Percentiles rank a stretch among this genome's conserved stretches.
Evolutionary conservation across 192 early-diverging fungal genomes (phyloP).

Genomic region (Oehlia diaphana): DNA sequence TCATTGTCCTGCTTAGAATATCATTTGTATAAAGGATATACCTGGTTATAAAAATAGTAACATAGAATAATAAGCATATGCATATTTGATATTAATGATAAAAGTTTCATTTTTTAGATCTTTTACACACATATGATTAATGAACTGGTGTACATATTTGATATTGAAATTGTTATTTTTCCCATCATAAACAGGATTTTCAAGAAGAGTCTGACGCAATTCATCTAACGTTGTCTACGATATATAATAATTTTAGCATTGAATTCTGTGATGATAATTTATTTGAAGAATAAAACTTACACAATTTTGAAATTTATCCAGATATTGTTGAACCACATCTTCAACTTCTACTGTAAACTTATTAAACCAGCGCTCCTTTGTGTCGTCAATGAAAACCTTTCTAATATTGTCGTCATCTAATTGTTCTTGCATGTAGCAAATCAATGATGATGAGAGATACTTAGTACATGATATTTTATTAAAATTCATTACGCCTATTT

Average conservation of each 20-base stretch:
- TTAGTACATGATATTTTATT: not conserved
- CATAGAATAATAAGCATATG: not conserved
- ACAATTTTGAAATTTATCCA: not conserved
- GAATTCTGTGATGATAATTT: not conserved
- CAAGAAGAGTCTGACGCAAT: not conserved
- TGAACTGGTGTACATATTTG: not conserved
- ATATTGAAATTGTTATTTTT: not conserved
- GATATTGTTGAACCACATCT: not conserved
- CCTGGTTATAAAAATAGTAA: not conserved
- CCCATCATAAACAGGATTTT: not conserved
- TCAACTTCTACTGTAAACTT: not conserved
- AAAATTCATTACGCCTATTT: not conserved
- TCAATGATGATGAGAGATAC: slow-evolving; percentile 1
- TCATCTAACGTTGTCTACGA: not conserved
- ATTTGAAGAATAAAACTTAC: not conserved
- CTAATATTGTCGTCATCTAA: not conserved
- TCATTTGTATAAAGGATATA: slow-evolving; percentile 10
- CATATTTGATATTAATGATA: not conserved
- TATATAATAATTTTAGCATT: not conserved
- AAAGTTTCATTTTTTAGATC: not conserved
- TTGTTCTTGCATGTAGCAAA: not conserved
- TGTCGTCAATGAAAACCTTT: not conserved
- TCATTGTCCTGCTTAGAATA: not conserved
- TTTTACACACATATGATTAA: slow-evolving; percentile 8
- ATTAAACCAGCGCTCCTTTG: not conserved